Evolutionary conservation across 2,329 filamentous ascomycete species (phyloP).

Genomic region (Rhinocladiella mackenziei): DNA sequence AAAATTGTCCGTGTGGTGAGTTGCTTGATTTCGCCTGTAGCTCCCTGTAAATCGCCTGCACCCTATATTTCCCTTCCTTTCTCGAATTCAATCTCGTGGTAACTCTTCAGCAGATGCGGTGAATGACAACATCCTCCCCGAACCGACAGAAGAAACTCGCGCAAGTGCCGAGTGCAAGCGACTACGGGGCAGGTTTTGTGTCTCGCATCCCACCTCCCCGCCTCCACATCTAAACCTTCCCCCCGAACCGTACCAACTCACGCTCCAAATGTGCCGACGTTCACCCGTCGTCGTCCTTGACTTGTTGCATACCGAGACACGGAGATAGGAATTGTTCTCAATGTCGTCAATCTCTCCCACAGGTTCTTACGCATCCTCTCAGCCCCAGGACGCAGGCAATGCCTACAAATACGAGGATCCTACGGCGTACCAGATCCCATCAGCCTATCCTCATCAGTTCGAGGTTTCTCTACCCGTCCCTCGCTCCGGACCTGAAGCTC

Average conservation of each 20-base stretch:
- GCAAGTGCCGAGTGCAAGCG: not conserved
- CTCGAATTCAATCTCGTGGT: no score
- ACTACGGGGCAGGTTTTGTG: not conserved
- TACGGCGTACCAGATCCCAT: conserved; percentile 20
- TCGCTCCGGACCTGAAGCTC: conserved; percentile 12
- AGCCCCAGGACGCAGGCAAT: conserved; percentile 16
- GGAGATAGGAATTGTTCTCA: conserved; percentile 4
- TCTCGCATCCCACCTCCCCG: conserved; percentile 9
- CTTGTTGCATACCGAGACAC: conserved; percentile 5
- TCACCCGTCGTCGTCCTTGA: conserved; percentile 18
- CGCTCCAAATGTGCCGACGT: conserved; percentile 21
- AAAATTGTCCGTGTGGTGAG: no score
- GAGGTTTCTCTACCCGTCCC: conserved; percentile 17
- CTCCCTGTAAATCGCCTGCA: no score
- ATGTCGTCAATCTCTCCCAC: conserved; percentile 24
- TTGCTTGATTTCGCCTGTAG: no score
- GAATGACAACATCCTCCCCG: not conserved
- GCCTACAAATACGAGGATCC: conserved; percentile 26
- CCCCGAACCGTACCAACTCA: not conserved
- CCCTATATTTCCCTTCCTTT: no score
- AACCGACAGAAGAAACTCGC: not conserved
- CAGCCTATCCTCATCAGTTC: conserved; percentile 22
- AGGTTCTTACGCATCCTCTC: conserved; percentile 15
- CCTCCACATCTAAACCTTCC: conserved; percentile 6
- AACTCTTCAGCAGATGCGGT: not conserved